Conservation (phyloP, 2,329 filamentous ascomycete genomes). For the Thermochaetoides dissita region DNA sequence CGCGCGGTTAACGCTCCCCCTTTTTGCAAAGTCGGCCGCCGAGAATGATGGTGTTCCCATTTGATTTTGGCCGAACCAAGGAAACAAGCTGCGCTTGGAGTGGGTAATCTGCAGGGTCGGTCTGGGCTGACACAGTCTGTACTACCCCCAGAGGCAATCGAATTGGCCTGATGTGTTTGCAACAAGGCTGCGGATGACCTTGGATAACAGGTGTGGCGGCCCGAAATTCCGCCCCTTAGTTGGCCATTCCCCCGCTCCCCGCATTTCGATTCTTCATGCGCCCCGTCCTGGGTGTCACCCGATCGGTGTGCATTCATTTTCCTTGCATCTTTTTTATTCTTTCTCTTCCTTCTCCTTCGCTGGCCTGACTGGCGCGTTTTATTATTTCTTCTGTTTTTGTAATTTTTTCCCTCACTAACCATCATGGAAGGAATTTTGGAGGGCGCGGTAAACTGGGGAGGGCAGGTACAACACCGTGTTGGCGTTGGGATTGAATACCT, state of each 20-base stretch:
- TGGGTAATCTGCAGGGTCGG: constrained; percentile 1
- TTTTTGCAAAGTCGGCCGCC: no score
- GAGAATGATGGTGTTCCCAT: no score
- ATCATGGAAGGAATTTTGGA: no score
- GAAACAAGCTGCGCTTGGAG: neutral
- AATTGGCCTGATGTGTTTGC: constrained; percentile 3
- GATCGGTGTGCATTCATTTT: constrained; percentile 1
- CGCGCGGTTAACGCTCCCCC: no score
- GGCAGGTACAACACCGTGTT: neutral
- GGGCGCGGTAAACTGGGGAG: neutral
- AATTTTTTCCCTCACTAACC: neutral
- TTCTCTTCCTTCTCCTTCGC: neutral
- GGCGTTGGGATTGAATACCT: neutral
- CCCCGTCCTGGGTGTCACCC: constrained; percentile 6
- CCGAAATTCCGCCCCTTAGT: constrained; percentile 7
- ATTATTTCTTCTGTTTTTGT: neutral
- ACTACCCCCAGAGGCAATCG: constrained; percentile 1
- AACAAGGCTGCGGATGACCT: constrained; percentile 7
- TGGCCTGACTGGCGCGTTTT: no score
- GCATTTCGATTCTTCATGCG: constrained; percentile 11
- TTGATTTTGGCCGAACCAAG: no score
- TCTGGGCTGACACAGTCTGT: constrained; percentile 5
- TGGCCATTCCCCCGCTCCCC: constrained; percentile 10
- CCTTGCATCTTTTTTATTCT: neutral
- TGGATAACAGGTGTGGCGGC: constrained; percentile 7